Percentiles rank a stretch among this genome's conserved stretches.
phyloP scores from a whole-genome alignment of 495 filamentous ascomycete genomes.

The Mytilinidion resinicola region DNA sequence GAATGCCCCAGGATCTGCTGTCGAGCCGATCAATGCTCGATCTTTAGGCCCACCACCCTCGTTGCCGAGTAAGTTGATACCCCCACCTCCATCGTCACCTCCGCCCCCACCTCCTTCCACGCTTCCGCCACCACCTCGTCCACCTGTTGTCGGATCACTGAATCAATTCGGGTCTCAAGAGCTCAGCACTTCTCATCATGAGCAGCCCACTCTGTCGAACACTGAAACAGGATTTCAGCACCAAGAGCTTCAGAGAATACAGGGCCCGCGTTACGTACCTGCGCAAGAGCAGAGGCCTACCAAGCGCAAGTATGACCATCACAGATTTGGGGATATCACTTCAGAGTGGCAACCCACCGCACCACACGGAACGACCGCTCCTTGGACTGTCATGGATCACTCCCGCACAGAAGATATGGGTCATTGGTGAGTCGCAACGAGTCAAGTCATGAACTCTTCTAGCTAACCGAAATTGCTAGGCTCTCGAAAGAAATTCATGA shows the following conservation, averaged over 20 bases:
- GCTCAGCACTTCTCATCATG: background rate
- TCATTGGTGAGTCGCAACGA: conserved; percentile 13
- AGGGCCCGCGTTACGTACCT: background rate
- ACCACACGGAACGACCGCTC: conserved; percentile 24
- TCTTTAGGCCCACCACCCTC: background rate
- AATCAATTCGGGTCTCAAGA: background rate
- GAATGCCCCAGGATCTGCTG: background rate
- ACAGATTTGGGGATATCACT: background rate
- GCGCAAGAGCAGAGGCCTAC: conserved; percentile 38
- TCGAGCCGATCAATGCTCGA: background rate
- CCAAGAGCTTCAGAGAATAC: too few species aligned
- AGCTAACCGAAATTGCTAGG: conserved; percentile 26
- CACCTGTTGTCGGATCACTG: background rate
- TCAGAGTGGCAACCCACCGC: too few species aligned
- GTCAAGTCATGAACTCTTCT: background rate
- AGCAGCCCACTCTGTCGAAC: too few species aligned
- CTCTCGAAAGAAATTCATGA: conserved; percentile 84
- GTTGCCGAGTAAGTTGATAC: background rate
- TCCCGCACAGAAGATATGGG: conserved; percentile 1
- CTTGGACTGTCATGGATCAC: conserved; percentile 30
- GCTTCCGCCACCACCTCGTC: background rate
- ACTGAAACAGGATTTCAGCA: too few species aligned
- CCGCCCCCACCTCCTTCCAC: background rate
- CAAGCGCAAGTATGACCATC: conserved; percentile 66
- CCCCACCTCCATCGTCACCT: background rate